Evolutionary conservation across 192 early-diverging fungal genomes (phyloP).

Genomic region (Diversispora eburnea): DNA sequence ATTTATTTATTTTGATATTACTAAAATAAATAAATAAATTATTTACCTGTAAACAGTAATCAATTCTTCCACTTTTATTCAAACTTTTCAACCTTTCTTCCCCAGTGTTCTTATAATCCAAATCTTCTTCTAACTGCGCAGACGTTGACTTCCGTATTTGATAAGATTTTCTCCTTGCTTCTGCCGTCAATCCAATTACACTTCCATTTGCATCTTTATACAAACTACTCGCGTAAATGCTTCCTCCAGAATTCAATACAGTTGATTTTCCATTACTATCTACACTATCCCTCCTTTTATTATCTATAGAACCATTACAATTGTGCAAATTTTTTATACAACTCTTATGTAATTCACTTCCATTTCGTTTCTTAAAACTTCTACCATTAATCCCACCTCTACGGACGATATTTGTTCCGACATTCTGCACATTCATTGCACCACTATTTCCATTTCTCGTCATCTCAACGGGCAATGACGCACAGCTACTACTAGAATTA

Average conservation of each 20-base stretch:
- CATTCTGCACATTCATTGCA: no score
- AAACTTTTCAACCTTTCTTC: constrained; percentile 37
- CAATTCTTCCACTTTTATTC: constrained; percentile 48
- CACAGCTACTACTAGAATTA: no score
- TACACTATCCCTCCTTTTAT: neutral
- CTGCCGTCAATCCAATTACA: neutral
- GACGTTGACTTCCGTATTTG: neutral
- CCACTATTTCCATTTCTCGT: no score
- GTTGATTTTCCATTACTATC: neutral
- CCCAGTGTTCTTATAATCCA: constrained; percentile 23
- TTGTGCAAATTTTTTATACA: no score
- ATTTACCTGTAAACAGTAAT: constrained; percentile 51
- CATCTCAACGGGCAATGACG: no score
- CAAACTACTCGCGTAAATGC: no score
- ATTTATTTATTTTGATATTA: neutral
- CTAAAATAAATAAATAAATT: neutral
- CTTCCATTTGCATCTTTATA: neutral
- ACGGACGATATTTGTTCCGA: no score
- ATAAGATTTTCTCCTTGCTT: neutral
- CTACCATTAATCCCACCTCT: no score
- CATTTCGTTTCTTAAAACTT: no score
- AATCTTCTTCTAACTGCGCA: neutral
- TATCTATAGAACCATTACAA: constrained; percentile 20
- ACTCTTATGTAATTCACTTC: no score
- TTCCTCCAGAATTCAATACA: no score